Evolutionary conservation across 441 rosid genomes (phyloP), one percentile per base, ranked within the genome.

Genomic region (Gossypium schwendimanii): DNA sequence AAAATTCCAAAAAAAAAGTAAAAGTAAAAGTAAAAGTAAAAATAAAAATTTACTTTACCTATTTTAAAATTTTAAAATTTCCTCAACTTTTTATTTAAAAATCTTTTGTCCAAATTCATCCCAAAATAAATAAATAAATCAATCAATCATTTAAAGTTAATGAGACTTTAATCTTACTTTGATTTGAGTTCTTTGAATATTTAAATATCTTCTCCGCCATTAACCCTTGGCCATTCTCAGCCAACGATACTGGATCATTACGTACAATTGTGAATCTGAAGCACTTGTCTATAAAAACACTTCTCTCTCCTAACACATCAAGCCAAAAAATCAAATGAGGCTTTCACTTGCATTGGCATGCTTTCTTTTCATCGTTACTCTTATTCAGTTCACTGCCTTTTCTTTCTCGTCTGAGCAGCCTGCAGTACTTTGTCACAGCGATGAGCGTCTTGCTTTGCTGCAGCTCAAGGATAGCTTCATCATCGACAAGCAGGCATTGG

Each of bases 371-470:
- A 2, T 61, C 45, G 9, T 31, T n/a, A 15, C 21, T 31, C 41
- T 60, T 60, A 28, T 6, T 10, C 65, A n/a, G 2, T 31, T 61
- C 44, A n/a, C 12, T n/a, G 2, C 21, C 3, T 7, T 31, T 6
- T 61, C 45, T 15, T 62, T 9, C 11, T 62, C 24, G 47, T 15
- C 66, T 9, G 44, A n/a, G 65, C 44, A 6, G 45, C 23, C 45
- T 17, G 10, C 57, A 7, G 21, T 31, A 28, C 45, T 61, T 33
- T 15, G 45, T 61, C 21, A 61, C 20, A 31, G 10, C 45, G 6
- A 61, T n/a, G 65, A 61, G 45, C 45, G 65, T 1, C 65, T 61
- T 61, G 65, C 45, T 61, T 61, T 61, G 45, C 15, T 61, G 65
- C 45, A 61, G 18, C 15, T 61, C 65, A 61, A 61, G 65, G 23